Conservation (phyloP, 257 asterid genomes). For the Haberlea rhodopensis region DNA sequence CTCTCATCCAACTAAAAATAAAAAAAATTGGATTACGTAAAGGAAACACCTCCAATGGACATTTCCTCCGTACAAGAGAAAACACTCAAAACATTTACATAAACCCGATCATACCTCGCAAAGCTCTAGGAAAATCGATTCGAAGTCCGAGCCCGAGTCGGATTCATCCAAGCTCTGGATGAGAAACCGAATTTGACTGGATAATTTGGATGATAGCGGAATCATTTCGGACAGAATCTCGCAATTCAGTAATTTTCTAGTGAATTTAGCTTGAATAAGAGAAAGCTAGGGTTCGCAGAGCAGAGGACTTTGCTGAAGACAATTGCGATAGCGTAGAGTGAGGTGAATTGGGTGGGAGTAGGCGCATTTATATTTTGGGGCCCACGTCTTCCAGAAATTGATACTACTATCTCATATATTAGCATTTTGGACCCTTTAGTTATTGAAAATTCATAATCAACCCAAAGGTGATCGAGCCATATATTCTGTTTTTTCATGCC, state of each 20-base stretch:
- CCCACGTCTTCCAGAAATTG: background rate
- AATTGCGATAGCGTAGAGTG: background rate
- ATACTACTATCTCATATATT: background rate
- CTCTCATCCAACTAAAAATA: background rate
- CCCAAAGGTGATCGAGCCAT: too few relatives aligned
- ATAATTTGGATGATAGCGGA: slow-evolving; percentile 52
- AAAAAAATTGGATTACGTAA: background rate
- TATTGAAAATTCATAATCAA: too few relatives aligned
- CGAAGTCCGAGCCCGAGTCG: slow-evolving; percentile 79
- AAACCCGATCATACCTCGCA: slow-evolving; percentile 44
- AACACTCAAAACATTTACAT: background rate
- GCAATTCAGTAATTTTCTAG: slow-evolving; percentile 10
- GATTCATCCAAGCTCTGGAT: slow-evolving; percentile 70
- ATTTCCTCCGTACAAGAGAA: background rate
- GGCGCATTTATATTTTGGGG: background rate
- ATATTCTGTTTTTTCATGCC: too few relatives aligned
- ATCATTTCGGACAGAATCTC: slow-evolving; percentile 44
- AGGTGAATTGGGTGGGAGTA: background rate
- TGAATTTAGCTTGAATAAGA: slow-evolving; percentile 3
- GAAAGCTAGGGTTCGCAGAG: slow-evolving; percentile 37
- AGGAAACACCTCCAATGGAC: background rate
- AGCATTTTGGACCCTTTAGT: too few relatives aligned
- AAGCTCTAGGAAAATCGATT: slow-evolving; percentile 64
- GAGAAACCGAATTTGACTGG: slow-evolving; percentile 70
- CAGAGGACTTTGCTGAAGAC: slow-evolving; percentile 12